Conservation (phyloP, 2,329 filamentous ascomycete species). For the Fusarium circinatum region DNA sequence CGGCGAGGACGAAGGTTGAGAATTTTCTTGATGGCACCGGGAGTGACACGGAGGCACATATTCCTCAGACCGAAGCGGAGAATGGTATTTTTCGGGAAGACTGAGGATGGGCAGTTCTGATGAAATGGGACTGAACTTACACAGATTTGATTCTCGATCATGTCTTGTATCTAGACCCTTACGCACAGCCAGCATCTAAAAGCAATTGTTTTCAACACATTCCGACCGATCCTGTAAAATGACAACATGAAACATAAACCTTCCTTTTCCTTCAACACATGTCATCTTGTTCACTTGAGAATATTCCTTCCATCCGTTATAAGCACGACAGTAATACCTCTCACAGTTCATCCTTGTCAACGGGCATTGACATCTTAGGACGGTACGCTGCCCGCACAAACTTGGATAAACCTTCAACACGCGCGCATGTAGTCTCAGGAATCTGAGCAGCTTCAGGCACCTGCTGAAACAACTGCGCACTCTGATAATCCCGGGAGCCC, state of each 20-base stretch:
- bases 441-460: not conserved
- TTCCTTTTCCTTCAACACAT: not conserved
- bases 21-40: not conserved
- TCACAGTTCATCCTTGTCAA: not conserved
- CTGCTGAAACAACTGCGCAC: not conserved
- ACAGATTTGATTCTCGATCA: not conserved
- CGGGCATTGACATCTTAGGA: not conserved
- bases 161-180: not conserved
- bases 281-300: not conserved
- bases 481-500: not conserved
- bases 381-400: conserved; percentile 6
- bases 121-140: not conserved
- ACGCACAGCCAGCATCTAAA: not conserved
- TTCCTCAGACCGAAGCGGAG: not conserved
- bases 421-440: not conserved
- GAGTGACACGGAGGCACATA: not conserved
- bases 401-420: not conserved
- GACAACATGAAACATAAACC: not conserved
- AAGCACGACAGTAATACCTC: not conserved
- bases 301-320: not conserved
- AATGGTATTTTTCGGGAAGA: conserved; percentile 12
- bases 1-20: not conserved
- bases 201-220: not conserved
- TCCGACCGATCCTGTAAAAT: not conserved
- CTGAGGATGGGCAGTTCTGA: conserved; percentile 27